A percentile compares a stretch with the other conserved stretches of the same genome.
phyloP scores from a whole-genome alignment of 2,329 filamentous ascomycete genomes.

The Xylaria sp. region DNA sequence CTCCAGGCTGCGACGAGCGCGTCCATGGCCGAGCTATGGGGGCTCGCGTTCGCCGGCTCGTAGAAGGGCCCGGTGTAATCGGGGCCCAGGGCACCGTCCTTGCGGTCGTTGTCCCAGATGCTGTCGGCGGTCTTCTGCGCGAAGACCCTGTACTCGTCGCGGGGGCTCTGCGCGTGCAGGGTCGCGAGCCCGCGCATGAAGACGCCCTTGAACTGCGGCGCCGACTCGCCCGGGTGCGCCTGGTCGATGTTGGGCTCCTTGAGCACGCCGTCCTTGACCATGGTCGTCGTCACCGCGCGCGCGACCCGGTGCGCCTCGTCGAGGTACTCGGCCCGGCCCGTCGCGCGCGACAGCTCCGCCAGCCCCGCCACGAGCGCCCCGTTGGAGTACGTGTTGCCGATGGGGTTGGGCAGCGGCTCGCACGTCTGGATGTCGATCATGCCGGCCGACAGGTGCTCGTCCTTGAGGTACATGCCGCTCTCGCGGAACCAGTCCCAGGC shows the following conservation, averaged over 20 bases:
- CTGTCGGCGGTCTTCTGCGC: background rate
- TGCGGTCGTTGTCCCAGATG: background rate
- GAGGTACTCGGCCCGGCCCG: background rate
- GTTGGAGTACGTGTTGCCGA: background rate
- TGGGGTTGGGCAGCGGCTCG: background rate
- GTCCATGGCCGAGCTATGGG: conserved; percentile 3
- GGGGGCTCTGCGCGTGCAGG: background rate
- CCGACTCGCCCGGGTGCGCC: background rate
- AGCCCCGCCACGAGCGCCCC: conserved; percentile 1
- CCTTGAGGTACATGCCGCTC: background rate
- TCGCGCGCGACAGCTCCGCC: background rate
- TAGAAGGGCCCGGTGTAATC: conserved; percentile 1
- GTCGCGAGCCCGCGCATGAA: background rate
- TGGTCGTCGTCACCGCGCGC: background rate
- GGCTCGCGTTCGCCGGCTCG: background rate
- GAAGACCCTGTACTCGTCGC: background rate
- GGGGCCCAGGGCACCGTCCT: background rate
- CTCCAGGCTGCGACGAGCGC: background rate
- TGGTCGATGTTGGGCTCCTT: background rate
- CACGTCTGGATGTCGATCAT: background rate
- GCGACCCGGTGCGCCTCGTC: background rate
- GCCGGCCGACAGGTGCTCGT: background rate
- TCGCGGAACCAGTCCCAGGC: background rate
- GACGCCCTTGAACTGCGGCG: conserved; percentile 2
- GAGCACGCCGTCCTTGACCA: background rate